Conservation (phyloP, 257 asterid species). For the Perilla frutescens region DNA sequence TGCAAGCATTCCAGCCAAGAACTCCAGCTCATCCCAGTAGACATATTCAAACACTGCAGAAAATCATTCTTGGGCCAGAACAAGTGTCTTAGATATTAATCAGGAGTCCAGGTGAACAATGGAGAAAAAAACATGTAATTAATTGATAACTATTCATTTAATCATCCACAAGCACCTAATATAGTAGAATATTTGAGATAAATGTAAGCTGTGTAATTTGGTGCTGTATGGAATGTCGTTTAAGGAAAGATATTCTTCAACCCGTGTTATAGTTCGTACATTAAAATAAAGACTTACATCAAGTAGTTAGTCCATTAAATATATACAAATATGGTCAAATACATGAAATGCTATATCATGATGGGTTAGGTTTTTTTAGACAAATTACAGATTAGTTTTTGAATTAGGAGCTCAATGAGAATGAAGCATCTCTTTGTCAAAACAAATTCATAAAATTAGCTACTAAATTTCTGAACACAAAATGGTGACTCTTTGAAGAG, state of each 20-base stretch:
- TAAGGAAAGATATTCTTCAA: background rate
- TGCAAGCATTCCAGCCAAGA: conserved; percentile 2
- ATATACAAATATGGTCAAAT: conserved; percentile 16
- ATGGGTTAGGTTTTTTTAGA: background rate
- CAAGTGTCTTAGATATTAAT: conserved; percentile 1
- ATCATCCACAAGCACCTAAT: conserved; percentile 18
- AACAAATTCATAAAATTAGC: conserved; percentile 24
- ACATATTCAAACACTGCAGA: conserved; percentile 5
- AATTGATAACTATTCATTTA: background rate
- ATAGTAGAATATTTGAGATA: conserved; percentile 10
- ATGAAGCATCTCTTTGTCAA: conserved; percentile 9
- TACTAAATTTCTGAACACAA: conserved; percentile 21
- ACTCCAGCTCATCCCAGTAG: conserved; percentile 7
- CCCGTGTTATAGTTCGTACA: background rate
- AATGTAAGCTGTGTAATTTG: background rate
- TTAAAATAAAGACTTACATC: conserved; percentile 1
- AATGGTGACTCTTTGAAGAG: conserved; percentile 14
- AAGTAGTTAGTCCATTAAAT: conserved; percentile 16
- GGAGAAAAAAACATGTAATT: background rate
- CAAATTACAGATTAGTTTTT: conserved; percentile 2
- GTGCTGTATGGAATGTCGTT: conserved; percentile 5
- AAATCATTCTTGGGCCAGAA: background rate
- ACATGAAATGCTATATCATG: conserved; percentile 13
- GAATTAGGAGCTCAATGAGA: conserved; percentile 12
- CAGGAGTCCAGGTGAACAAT: background rate